These are phyloP conservation scores for Endocladia muricata DNA, from an alignment of 31 red algal genomes.

Conservation along the genomic window DNA sequence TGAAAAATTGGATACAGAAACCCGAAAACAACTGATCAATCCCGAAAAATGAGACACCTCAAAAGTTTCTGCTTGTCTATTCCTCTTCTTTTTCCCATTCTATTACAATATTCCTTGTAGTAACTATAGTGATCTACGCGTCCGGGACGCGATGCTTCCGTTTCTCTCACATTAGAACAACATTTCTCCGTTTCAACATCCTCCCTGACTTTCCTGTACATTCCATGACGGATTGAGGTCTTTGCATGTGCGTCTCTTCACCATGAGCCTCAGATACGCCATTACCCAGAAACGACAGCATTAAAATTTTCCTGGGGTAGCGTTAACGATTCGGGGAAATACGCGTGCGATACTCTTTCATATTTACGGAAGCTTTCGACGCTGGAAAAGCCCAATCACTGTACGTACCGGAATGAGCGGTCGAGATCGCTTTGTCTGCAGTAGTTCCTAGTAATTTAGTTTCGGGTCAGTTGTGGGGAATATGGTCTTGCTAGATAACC, in stretches of 20 bases:
- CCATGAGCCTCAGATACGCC: no score
- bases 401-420: constrained; percentile 14
- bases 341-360: constrained; percentile 13
- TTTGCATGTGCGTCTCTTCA: not conserved
- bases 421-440: not conserved
- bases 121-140: not conserved
- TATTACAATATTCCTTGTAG: not conserved
- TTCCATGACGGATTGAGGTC: not conserved
- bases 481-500: not conserved
- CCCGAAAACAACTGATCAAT: not conserved
- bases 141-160: not conserved
- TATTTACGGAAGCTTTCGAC: constrained; percentile 17
- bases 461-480: not conserved
- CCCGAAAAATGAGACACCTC: not conserved
- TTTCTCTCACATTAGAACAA: not conserved
- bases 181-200: not conserved
- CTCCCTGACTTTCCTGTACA: not conserved
- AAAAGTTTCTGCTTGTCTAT: not conserved
- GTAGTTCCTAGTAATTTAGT: not conserved
- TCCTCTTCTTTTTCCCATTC: not conserved
- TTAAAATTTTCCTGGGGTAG: not conserved
- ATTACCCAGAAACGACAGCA: not conserved
- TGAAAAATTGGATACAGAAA: not conserved
- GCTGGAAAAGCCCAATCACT: constrained; percentile 6
- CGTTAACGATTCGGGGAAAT: constrained; percentile 19